Base-by-base conservation (phyloP, 192 early-diverging fungal species). In the Entophlyctis helioformis region DNA sequence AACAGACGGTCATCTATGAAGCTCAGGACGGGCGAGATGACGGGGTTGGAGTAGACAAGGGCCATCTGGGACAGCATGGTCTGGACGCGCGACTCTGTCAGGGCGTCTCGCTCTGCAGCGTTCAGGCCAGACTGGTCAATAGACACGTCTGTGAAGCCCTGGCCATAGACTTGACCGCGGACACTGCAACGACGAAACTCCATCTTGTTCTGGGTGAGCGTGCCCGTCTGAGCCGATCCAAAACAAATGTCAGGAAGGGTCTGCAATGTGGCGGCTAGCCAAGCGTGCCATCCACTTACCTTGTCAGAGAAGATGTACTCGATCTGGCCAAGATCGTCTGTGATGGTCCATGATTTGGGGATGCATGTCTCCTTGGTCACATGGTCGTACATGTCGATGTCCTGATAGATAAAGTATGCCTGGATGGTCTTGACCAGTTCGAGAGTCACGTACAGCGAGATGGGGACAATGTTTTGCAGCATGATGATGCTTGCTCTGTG, bases 251-350 rank as follows among this genome's bases (percentile, higher is more conserved):
- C 33, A n/a, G 9, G n/a, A 35, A 35, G 15, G 33, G 33, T 34
- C 15, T 34, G 33, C 25, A 27, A 9, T 42, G 13, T 1, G 26
- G 22, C 13, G 19, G 1, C 1, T 1, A 25, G 9, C 21, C n/a
- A 26, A 19, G 20, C 28, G 29, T 31, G 29, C 6, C 29, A 11
- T 10, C 18, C 23, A 6, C 42, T n/a, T 21, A 43, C 47, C 53
- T 97, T 97, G 66, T 97, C 94, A 21, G 83, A 85, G 51, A 97
- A 95, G 9, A 95, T 74, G 68, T 93, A 97, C 61, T 92, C 86
- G 24, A 97, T 85, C 56, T 94, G 89, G 9, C 91, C 90, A 8
- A 96, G 63, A 54, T 96, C 91, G 51, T 96, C 87, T 19, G 89
- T 64, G n/a, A 84, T 48, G 50, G 83, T 88, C 88, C 89, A 94